These are phyloP conservation scores for Globisporangium yorkense DNA, from an alignment of 352 stramenopile genomes.

Conservation along the genomic window DNA sequence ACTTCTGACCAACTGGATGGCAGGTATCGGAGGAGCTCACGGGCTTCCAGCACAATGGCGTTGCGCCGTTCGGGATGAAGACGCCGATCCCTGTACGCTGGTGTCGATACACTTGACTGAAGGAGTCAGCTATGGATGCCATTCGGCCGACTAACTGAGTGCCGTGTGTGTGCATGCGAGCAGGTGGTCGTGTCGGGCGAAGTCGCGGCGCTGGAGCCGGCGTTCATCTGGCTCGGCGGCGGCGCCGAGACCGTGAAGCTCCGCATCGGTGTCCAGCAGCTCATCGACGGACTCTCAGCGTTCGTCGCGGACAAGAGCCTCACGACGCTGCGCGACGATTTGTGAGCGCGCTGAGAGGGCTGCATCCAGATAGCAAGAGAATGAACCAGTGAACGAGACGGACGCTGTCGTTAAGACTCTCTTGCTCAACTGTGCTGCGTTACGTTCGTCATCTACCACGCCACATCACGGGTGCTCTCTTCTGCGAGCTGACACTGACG, in stretches of 20 bases:
- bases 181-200: conserved; percentile 69
- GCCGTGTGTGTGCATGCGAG: neutral
- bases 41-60: conserved; percentile 82
- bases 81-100: conserved; percentile 45
- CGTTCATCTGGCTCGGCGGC: conserved; percentile 79
- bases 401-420: neutral
- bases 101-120: neutral
- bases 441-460: neutral
- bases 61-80: conserved; percentile 81
- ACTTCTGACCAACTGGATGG: neutral
- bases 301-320: conserved; percentile 47
- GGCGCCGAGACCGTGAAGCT: conserved; percentile 77
- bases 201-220: conserved; percentile 35
- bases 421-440: neutral
- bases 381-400: neutral
- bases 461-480: neutral
- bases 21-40: conserved; percentile 66
- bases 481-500: neutral
- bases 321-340: conserved; percentile 36
- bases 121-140: neutral
- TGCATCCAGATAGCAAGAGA: neutral
- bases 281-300: conserved; percentile 45
- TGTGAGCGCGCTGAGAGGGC: neutral
- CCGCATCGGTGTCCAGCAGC: conserved; percentile 58
- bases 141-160: neutral